Conservation (phyloP, 2,329 filamentous ascomycete genomes). For the Ceratocystis cacaofunesta region DNA sequence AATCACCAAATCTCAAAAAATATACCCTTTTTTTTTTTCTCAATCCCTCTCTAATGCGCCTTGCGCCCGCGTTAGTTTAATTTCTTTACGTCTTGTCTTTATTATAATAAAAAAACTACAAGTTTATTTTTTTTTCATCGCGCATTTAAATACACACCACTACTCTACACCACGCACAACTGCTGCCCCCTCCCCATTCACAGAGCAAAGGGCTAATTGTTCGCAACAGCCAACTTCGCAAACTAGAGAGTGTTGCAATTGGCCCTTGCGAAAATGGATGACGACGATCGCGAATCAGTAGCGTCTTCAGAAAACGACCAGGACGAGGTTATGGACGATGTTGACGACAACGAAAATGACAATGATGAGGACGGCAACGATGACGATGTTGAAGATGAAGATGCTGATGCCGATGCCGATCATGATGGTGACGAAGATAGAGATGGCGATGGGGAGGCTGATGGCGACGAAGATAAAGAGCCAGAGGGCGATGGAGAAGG, state of each 20-base stretch:
- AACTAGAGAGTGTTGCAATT: background rate
- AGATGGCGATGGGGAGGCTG: conserved; percentile 16
- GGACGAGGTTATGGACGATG: conserved; percentile 44
- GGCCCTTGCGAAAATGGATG: conserved; percentile 5
- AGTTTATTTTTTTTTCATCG: too few species aligned
- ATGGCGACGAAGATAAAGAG: conserved; percentile 25
- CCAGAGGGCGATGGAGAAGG: conserved; percentile 23
- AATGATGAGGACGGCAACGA: conserved; percentile 31
- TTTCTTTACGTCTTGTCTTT: too few species aligned
- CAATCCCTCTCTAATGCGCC: too few species aligned
- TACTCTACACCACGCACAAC: too few species aligned
- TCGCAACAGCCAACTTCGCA: background rate
- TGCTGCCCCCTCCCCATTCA: too few species aligned
- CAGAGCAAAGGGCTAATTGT: background rate
- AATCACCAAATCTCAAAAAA: too few species aligned
- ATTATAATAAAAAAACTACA: too few species aligned
- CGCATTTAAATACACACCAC: too few species aligned
- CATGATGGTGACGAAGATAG: conserved; percentile 22
- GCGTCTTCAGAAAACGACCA: conserved; percentile 28
- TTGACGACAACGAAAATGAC: conserved; percentile 27
- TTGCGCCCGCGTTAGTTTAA: too few species aligned
- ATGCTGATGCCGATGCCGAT: conserved; percentile 20
- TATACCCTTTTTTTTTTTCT: too few species aligned
- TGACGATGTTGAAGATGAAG: conserved; percentile 32
- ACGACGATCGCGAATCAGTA: conserved; percentile 18